These are phyloP conservation scores for Aspergillus sp. DNA, from an alignment of 2,329 filamentous ascomycete species.

Conservation along the genomic window DNA sequence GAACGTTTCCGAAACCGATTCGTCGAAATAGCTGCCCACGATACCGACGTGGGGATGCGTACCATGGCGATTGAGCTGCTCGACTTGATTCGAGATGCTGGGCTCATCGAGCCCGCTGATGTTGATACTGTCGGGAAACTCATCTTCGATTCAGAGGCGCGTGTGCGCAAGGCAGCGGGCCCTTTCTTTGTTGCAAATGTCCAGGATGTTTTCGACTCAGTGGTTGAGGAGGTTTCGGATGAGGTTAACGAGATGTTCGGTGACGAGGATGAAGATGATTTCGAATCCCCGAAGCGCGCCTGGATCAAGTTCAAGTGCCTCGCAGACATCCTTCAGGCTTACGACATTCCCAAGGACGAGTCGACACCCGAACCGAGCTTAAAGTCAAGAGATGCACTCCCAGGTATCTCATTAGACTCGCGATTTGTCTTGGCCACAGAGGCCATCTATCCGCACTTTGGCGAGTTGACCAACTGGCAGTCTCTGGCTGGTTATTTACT, in stretches of 20 bases:
- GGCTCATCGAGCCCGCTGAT: constrained; percentile 87
- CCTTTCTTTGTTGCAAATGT: constrained; percentile 90
- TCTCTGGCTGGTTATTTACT: constrained; percentile 85
- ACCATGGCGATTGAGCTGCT: constrained; percentile 80
- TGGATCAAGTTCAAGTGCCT: constrained; percentile 95
- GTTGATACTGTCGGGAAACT: constrained; percentile 86
- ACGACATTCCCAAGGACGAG: constrained; percentile 68
- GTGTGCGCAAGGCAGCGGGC: constrained; percentile 85
- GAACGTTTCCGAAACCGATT: constrained; percentile 86
- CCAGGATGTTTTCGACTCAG: constrained; percentile 76
- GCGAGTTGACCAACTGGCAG: constrained; percentile 85
- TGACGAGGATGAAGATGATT: constrained; percentile 71
- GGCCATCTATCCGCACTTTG: constrained; percentile 79
- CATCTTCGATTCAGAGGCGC: constrained; percentile 83
- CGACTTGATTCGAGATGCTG: constrained; percentile 78
- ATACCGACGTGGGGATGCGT: constrained; percentile 80
- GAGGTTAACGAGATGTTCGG: constrained; percentile 76
- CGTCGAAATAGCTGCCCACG: constrained; percentile 88
- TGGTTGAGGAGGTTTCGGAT: constrained; percentile 82
- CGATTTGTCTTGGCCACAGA: constrained; percentile 85
- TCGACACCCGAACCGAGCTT: constrained; percentile 28
- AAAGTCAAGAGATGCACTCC: constrained; percentile 48
- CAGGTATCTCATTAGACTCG: constrained; percentile 72
- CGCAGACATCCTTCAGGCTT: constrained; percentile 78
- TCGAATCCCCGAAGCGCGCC: constrained; percentile 73